Percentiles rank a stretch among this genome's conserved stretches.
phyloP scores from a whole-genome alignment of 345 rosid species.

The Garcia nutans region DNA sequence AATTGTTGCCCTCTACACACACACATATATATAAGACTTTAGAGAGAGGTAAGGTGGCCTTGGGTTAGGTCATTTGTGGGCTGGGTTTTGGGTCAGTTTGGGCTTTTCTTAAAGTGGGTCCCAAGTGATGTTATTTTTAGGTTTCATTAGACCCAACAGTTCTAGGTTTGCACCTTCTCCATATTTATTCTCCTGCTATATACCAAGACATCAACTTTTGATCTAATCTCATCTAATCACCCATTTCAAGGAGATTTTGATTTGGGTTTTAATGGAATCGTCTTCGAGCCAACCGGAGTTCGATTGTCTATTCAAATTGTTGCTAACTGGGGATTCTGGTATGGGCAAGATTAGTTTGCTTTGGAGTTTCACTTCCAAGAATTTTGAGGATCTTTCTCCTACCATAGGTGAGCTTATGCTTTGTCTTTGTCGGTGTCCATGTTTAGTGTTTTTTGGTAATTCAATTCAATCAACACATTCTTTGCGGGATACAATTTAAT shows the following conservation, averaged over 20 bases:
- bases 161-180: not conserved
- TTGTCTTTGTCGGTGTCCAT: not conserved
- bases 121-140: not conserved
- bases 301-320: slow-evolving; percentile 30
- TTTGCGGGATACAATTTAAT: not conserved
- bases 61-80: not conserved
- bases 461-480: not conserved
- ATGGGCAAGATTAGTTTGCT: slow-evolving; percentile 29
- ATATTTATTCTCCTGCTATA: not conserved
- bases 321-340: slow-evolving; percentile 30
- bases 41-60: not conserved
- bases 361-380: slow-evolving; percentile 27
- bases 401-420: slow-evolving; percentile 23
- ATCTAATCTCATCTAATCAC: not conserved
- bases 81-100: not conserved
- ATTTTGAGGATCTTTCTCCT: slow-evolving; percentile 29
- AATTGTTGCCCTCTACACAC: too few relatives aligned
- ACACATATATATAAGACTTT: too few relatives aligned
- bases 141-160: not conserved
- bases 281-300: slow-evolving; percentile 6
- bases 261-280: slow-evolving; percentile 7
- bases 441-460: not conserved
- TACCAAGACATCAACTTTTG: not conserved
- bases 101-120: not conserved
- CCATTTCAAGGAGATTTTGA: not conserved